Evolutionary conservation across 768 basidiomycete species (phyloP).

Genomic region (Nidularia sp.): DNA sequence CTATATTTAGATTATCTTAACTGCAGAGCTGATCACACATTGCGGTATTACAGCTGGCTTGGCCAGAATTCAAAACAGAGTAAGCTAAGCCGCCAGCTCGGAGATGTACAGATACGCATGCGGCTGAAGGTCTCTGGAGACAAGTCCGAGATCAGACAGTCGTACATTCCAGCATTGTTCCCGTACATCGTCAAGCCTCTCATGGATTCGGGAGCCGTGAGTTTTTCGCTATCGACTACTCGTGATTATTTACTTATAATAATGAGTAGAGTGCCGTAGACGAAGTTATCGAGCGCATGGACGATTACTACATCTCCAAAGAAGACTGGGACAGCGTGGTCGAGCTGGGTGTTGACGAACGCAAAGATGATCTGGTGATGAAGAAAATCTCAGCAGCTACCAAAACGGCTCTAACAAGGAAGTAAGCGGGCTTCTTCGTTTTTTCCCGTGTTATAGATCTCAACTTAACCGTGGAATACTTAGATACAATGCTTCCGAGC

Average conservation of each 20-base stretch:
- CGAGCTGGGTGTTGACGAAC: constrained; percentile 85
- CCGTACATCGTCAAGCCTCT: constrained; percentile 79
- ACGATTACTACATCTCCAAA: constrained; percentile 87
- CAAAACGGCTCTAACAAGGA: constrained; percentile 83
- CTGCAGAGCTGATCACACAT: not conserved
- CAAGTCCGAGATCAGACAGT: constrained; percentile 84
- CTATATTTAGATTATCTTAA: not conserved
- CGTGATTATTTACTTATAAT: too few relatives aligned
- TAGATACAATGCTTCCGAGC: constrained; percentile 81
- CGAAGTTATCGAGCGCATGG: constrained; percentile 84
- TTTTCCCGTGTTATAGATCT: not conserved
- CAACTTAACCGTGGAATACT: not conserved
- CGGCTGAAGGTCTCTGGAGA: constrained; percentile 90
- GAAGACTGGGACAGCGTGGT: constrained; percentile 98
- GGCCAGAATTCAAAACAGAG: constrained; percentile 94
- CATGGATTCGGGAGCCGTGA: constrained; percentile 64
- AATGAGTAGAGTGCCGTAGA: constrained; percentile 66
- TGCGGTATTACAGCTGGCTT: constrained; percentile 68
- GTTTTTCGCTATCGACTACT: constrained; percentile 22
- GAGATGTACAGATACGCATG: constrained; percentile 94
- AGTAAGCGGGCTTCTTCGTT: constrained; percentile 39
- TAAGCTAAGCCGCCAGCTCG: constrained; percentile 76
- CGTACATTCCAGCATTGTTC: constrained; percentile 87
- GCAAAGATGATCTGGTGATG: constrained; percentile 67
- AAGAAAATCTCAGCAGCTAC: constrained; percentile 82